Evolutionary conservation across 1,139 yeast species (phyloP).

Genomic region (Zygosaccharomyces sapae): DNA sequence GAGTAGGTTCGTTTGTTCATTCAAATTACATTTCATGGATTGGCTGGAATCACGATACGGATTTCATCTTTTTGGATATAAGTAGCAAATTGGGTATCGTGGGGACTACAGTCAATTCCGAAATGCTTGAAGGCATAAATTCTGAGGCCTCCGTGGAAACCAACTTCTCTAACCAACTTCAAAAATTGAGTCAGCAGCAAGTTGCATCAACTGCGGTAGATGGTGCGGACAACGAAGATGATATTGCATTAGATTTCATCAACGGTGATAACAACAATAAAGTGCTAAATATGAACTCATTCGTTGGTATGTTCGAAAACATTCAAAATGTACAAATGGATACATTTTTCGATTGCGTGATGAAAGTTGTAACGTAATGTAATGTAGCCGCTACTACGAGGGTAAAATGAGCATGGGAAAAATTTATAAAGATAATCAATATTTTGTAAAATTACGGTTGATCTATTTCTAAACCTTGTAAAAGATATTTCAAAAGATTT

Average conservation of each 20-base stretch:
- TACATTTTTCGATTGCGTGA: constrained; percentile 72
- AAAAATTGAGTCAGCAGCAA: constrained; percentile 13
- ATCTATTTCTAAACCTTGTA: not conserved
- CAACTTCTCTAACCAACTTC: constrained; percentile 21
- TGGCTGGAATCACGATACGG: constrained; percentile 45
- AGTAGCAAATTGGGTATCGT: constrained; percentile 38
- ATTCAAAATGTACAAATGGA: constrained; percentile 67
- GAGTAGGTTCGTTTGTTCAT: constrained; percentile 51
- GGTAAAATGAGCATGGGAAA: not conserved
- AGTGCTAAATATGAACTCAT: constrained; percentile 54
- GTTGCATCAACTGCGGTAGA: constrained; percentile 4
- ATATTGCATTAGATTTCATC: constrained; percentile 33
- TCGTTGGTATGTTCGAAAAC: constrained; percentile 70
- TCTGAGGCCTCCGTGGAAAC: constrained; percentile 37
- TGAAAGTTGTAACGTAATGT: constrained; percentile 48
- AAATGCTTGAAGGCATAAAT: constrained; percentile 38
- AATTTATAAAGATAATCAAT: not conserved
- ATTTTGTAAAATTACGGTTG: not conserved
- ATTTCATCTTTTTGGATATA: constrained; percentile 39
- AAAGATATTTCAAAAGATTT: constrained; percentile 35
- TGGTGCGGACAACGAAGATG: constrained; percentile 21
- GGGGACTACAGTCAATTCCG: constrained; percentile 31
- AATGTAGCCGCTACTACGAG: not conserved
- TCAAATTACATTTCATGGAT: constrained; percentile 57
- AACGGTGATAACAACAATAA: constrained; percentile 38